Base-by-base conservation (phyloP, 148 eudicot species). In the Fagopyrum tataricum region DNA sequence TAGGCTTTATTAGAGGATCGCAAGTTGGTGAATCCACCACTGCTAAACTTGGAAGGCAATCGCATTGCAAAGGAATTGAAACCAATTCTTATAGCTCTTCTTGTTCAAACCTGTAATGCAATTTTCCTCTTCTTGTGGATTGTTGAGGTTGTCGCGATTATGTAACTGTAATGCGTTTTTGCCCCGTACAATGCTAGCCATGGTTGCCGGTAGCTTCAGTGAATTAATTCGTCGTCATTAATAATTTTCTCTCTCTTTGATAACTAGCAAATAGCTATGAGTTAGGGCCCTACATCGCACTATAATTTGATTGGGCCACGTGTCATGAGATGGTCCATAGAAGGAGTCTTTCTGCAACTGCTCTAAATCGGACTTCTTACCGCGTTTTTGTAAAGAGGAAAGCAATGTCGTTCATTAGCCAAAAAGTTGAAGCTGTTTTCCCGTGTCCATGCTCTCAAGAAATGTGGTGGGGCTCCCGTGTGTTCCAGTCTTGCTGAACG, bases 31-130 rank as follows among this genome's bases (percentile, higher is more conserved):
- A 48, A 11, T 7, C 44, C 39, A 67, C 40, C 66, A 37, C 17
- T 64, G 20, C 39, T 64, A 48, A 69, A 4, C 42, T 51, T 81
- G 0, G 84, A 75, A 14, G 76, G 76, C 21, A 73, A 61, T 66
- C 76, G 78, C 84, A 81, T 81, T 71, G 66, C 20, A 10, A 7
- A 37, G 44, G 49, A 44, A 24, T 37, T n/a, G 18, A 31, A 44
- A 37, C 37, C 37, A 31, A 31, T 31, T 3, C 37, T 31, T 31
- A 31, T 31, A 31, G 1, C 37, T 46, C 20, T 40, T 43, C 21
- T 17, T 42, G 5, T 5, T 48, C 58, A 48, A 70, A 44, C 37
- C 37, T 31, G 37, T 31, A 1, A 31, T 31, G 1, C 37, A 31
- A 31, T 31, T 31, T 71, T 43, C 42, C 46, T 70, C 53, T 26